Conservation (phyloP, 345 rosid species). For the Populus tremula region DNA sequence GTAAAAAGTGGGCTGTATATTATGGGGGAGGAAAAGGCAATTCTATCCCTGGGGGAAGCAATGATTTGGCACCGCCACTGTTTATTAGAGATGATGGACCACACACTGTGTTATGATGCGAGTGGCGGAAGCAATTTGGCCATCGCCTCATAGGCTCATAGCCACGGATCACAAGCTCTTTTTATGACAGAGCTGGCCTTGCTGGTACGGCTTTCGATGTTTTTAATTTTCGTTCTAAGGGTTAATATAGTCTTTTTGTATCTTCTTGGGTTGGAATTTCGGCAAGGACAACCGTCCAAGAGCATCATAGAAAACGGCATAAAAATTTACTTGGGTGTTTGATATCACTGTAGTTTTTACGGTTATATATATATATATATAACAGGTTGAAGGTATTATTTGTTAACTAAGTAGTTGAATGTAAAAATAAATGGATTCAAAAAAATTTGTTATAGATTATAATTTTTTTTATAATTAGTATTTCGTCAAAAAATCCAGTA, state of each 20-base stretch:
- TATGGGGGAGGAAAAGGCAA: too few relatives aligned
- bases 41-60: too few relatives aligned
- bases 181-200: neutral
- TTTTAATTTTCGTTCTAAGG: neutral
- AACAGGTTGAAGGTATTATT: too few relatives aligned
- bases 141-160: neutral
- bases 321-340: neutral
- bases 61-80: neutral
- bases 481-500: too few relatives aligned
- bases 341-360: too few relatives aligned
- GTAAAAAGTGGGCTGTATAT: too few relatives aligned
- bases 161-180: neutral
- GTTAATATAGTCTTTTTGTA: neutral
- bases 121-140: neutral
- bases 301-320: neutral
- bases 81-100: neutral
- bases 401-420: too few relatives aligned
- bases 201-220: neutral
- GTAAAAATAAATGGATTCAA: too few relatives aligned
- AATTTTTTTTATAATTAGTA: too few relatives aligned
- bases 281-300: constrained; percentile 18
- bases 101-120: neutral
- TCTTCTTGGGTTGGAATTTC: neutral
- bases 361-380: too few relatives aligned
- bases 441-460: too few relatives aligned